phyloP scores from a whole-genome alignment of 495 filamentous ascomycete species.

The Xylona heveae region DNA sequence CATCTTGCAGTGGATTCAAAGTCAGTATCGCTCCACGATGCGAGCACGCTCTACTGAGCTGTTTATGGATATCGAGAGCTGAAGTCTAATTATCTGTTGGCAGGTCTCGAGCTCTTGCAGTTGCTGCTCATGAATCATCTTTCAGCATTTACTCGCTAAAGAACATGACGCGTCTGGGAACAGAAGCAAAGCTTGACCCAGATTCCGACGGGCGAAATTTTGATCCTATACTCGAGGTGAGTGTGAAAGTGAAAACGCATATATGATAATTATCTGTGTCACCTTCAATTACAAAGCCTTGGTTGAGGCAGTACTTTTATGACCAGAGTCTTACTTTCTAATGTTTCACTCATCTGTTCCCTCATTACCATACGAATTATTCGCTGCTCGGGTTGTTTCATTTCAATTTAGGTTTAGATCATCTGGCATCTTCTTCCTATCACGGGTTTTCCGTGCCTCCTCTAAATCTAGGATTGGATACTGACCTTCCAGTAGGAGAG shows the following conservation, averaged over 20 bases:
- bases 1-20: conserved; percentile 68
- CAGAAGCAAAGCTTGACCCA: conserved; percentile 4
- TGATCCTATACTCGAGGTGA: conserved; percentile 11
- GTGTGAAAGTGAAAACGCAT: neutral
- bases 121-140: conserved; percentile 33
- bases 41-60: neutral
- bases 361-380: too few relatives aligned
- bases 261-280: neutral
- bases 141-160: conserved; percentile 43
- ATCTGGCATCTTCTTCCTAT: too few relatives aligned
- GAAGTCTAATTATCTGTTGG: conserved; percentile 3
- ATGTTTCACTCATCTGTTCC: too few relatives aligned
- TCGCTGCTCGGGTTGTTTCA: too few relatives aligned
- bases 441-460: conserved; percentile 5
- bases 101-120: conserved; percentile 43
- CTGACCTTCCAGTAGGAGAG: conserved; percentile 26
- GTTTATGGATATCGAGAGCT: neutral
- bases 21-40: conserved; percentile 7
- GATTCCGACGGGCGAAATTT: conserved; percentile 1
- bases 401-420: too few relatives aligned
- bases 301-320: too few relatives aligned
- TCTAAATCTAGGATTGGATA: too few relatives aligned
- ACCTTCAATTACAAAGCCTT: too few relatives aligned
- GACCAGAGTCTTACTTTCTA: too few relatives aligned
- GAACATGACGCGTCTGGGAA: conserved; percentile 22